Base-by-base conservation (phyloP, 139 green algal species). In the Coelastrella sp. region DNA sequence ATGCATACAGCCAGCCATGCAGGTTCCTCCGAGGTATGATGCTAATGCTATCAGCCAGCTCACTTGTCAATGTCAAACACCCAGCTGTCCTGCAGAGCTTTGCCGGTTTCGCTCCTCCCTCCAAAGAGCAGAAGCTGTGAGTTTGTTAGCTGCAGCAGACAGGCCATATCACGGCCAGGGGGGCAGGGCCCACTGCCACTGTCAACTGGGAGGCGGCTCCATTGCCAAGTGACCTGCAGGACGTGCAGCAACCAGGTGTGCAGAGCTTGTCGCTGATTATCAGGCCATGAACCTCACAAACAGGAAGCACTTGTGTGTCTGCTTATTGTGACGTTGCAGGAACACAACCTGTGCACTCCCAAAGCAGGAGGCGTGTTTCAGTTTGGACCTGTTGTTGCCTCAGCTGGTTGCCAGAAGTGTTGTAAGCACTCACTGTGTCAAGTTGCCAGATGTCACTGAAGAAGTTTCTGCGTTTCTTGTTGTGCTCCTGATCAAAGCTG, bases 381-480 rank as follows among this genome's bases (percentile, higher is more conserved):
- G 20, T 12, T 56, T 56, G 74, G 9, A 14, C 25, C 74, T 63
- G 76, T 24, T 65, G 27, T 27, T 82, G 35, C 35, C 35, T 49
- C 35, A 87, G 49, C 24, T 35, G 20, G 35, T 24, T 35, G 27
- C 27, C n/a, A 65, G 6, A 7, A 59, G 15, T 7, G 9, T 22
- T 63, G 56, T n/a, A 76, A 14, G n/a, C 35, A 27, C 87, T 65
- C 78, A 82, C 66, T 11, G 66, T 87, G 35, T 96, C 90, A 14
- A 98, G 91, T 56, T 82, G 85, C 96, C 96, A 98, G 15, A 97
- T 78, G 88, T 97, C 96, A 78, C 95, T 93, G 93, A 96, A 98
- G 76, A 97, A 98, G 35, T 93, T 92, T 10, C 95, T 95, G n/a
- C 93, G 82, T 82, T 94, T 96, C 25, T 93, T 82, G 81, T 93